Conservation (phyloP, 2,329 filamentous ascomycete genomes). For the Pseudopithomyces maydicus region DNA sequence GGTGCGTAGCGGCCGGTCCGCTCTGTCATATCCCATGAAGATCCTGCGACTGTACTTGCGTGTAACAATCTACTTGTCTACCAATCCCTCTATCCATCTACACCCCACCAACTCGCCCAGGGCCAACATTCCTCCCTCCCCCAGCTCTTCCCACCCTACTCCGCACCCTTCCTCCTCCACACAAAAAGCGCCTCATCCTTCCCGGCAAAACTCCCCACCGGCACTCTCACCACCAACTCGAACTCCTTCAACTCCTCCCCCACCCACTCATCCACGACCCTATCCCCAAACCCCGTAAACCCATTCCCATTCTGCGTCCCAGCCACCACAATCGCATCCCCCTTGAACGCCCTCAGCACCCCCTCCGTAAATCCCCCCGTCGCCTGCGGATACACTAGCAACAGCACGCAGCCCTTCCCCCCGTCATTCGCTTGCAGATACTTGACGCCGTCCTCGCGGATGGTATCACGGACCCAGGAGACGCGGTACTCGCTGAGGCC, state of each 20-base stretch:
- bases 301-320: slow-evolving; percentile 77
- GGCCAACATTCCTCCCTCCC: too few relatives aligned
- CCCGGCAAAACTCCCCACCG: slow-evolving; percentile 74
- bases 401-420: slow-evolving; percentile 62
- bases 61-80: too few relatives aligned
- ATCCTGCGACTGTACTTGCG: too few relatives aligned
- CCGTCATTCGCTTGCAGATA: slow-evolving; percentile 57
- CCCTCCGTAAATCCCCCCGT: slow-evolving; percentile 68
- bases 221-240: slow-evolving; percentile 66
- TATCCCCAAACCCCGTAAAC: slow-evolving; percentile 70
- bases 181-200: slow-evolving; percentile 78
- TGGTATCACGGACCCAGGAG: slow-evolving; percentile 70
- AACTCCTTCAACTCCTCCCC: slow-evolving; percentile 61
- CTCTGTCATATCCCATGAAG: too few relatives aligned
- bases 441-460: slow-evolving; percentile 63
- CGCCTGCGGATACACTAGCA: slow-evolving; percentile 76
- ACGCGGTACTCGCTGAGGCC: slow-evolving; percentile 71
- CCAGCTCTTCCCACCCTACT: too few relatives aligned
- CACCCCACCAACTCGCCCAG: too few relatives aligned
- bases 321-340: slow-evolving; percentile 70
- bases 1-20: too few relatives aligned
- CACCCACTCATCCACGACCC: slow-evolving; percentile 71
- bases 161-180: slow-evolving; percentile 53
- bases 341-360: slow-evolving; percentile 65
- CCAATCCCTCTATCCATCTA: too few relatives aligned